Evolutionary conservation across 129 eudicot species (phyloP), one percentile per base, ranked within the genome.

Genomic region (Logfia minima): DNA sequence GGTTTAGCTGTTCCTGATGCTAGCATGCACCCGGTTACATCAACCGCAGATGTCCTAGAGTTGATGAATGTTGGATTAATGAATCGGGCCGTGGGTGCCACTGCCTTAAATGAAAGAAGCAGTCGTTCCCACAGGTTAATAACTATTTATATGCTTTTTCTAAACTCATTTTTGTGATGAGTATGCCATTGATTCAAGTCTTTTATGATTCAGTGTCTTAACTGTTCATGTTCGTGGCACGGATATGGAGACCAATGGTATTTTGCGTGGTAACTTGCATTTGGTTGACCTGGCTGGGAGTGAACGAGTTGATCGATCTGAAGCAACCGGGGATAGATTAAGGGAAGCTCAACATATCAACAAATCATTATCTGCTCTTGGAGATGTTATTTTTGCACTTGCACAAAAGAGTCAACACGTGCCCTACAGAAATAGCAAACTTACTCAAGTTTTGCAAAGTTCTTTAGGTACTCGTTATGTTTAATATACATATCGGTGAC

Each of bases 1-100:
- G 98, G 96, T 58, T 74, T 92, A 77, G 92, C 98, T 51, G 98
- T 92, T 45, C 98, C 98, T 22, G 98, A 88, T 80, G 98, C 98
- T 35, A 90, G 96, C 91, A 83, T 92, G 93, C 90, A 92, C 63
- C 81, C 90, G 1, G 98, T 92, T 55, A 85, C 83, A 75, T 90
- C 98, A 82, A 90, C 96, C 5, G 63, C 82, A 18, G 88, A 92
- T 53, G 98, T 92, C 51, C 37, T 92, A 3, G 96, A 92, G 51
- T 71, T 92, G 78, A 90, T 92, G 98, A 87, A 88, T 29, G 77
- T 92, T 24, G 98, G 98, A 68, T 66, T 90, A 41, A 85, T 77
- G 94, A 92, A 92, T 66, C 80, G 98, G 81, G 94, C 98, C 37
- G 92, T 86, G 58, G 94, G 96, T 76, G 94, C 98, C 21, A 92